phyloP scores from a whole-genome alignment of 2,329 filamentous ascomycete genomes.

The Didymosphaeria variabile region DNA sequence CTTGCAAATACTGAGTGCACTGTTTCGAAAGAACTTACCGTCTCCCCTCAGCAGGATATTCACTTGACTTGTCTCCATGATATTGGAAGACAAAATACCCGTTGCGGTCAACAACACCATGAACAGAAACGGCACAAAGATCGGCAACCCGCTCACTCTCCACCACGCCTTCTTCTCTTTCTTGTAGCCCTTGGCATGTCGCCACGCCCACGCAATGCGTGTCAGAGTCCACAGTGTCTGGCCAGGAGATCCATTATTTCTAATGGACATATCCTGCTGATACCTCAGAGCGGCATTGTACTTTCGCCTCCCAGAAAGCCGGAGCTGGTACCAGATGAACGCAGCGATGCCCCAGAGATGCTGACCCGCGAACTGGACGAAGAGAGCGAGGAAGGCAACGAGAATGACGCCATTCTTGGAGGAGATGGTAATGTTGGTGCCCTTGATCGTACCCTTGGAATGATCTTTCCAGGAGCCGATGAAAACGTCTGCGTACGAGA shows the following conservation, averaged over 20 bases:
- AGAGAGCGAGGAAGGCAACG: conserved; percentile 38
- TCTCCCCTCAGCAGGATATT: conserved; percentile 15
- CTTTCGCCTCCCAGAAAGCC: conserved; percentile 6
- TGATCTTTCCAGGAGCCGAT: conserved; percentile 38
- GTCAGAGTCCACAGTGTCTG: conserved; percentile 17
- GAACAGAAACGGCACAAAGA: conserved; percentile 15
- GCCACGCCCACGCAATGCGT: conserved; percentile 20
- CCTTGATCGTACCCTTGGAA: conserved; percentile 29
- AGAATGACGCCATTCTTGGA: conserved; percentile 33
- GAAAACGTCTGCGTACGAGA: conserved; percentile 24
- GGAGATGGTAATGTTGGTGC: conserved; percentile 37
- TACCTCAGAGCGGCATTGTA: conserved; percentile 11
- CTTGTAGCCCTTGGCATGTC: conserved; percentile 2
- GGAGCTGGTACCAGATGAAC: conserved; percentile 19
- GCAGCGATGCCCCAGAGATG: conserved; percentile 21
- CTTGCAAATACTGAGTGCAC: not conserved
- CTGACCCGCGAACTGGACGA: conserved; percentile 27
- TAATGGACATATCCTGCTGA: conserved; percentile 19
- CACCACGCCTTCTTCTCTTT: conserved; percentile 7
- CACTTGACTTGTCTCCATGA: conserved; percentile 17
- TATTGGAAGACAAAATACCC: conserved; percentile 18
- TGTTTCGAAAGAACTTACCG: not conserved
- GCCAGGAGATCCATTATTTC: conserved; percentile 17
- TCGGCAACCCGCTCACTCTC: conserved; percentile 10
- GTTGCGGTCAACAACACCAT: conserved; percentile 12